Conservation (phyloP, 75 land plant species). For the Gnetum montanum region DNA sequence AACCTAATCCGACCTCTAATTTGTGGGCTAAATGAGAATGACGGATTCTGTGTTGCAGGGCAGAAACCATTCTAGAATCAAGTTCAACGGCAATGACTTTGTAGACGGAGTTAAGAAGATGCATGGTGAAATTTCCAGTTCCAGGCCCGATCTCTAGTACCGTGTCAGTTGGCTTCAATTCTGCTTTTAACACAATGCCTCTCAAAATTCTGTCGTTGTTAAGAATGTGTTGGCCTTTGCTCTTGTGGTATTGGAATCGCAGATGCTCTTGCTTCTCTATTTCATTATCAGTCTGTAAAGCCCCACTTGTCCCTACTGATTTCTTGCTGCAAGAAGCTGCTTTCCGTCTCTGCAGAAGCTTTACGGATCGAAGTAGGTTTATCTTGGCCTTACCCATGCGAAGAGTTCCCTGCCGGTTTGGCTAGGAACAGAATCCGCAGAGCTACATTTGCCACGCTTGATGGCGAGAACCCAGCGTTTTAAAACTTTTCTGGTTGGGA, state of each 20-base stretch:
- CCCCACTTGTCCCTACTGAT: too few relatives aligned
- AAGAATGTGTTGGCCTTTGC: conserved; percentile 79
- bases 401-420: too few relatives aligned
- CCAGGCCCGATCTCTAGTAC: conserved; percentile 94
- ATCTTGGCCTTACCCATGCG: too few relatives aligned
- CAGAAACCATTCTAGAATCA: conserved; percentile 58
- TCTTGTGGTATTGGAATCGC: conserved; percentile 35
- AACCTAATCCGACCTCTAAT: too few relatives aligned
- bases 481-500: too few relatives aligned
- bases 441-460: too few relatives aligned
- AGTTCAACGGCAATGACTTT: conserved; percentile 72
- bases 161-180: conserved; percentile 50
- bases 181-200: conserved; percentile 64
- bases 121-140: conserved; percentile 81
- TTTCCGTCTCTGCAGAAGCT: too few relatives aligned
- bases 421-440: too few relatives aligned
- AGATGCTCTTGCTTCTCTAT: background rate
- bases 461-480: too few relatives aligned
- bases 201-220: conserved; percentile 68
- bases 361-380: too few relatives aligned
- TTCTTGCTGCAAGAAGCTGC: too few relatives aligned
- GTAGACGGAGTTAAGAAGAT: conserved; percentile 45
- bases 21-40: conserved; percentile 24
- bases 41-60: conserved; percentile 30
- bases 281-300: too few relatives aligned